These are phyloP conservation scores for Colletotrichum spaethianum DNA, from an alignment of 2,329 filamentous ascomycete species.

Conservation along the genomic window DNA sequence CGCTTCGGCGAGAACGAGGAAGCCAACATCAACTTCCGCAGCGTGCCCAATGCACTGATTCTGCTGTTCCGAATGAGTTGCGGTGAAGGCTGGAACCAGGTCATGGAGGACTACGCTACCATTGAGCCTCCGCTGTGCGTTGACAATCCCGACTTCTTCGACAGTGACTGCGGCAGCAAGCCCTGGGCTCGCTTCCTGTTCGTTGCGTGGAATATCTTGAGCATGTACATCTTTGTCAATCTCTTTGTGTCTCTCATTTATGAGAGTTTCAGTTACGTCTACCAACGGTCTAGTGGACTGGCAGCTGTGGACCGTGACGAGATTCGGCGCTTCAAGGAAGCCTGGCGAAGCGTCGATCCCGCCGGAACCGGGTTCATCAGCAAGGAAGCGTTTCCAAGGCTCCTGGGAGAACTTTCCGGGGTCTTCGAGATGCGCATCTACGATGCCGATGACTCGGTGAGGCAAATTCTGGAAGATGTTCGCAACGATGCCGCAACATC, in stretches of 20 bases:
- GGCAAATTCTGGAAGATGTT: slow-evolving; percentile 89
- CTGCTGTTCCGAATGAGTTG: slow-evolving; percentile 93
- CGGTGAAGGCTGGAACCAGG: slow-evolving; percentile 95
- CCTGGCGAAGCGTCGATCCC: slow-evolving; percentile 96
- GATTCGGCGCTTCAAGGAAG: slow-evolving; percentile 96
- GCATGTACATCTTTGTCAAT: slow-evolving; percentile 99
- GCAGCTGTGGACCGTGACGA: slow-evolving; percentile 93
- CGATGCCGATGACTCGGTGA: slow-evolving; percentile 88
- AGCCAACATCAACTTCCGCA: slow-evolving; percentile 91
- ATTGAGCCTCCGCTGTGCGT: slow-evolving; percentile 88
- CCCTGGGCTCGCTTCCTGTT: slow-evolving; percentile 92
- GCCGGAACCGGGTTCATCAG: slow-evolving; percentile 91
- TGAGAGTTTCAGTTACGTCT: slow-evolving; percentile 99
- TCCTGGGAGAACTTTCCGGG: slow-evolving; percentile 92
- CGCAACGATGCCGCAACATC: slow-evolving; percentile 61
- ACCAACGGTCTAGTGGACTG: slow-evolving; percentile 94
- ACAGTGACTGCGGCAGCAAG: slow-evolving; percentile 93
- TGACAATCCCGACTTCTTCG: slow-evolving; percentile 78
- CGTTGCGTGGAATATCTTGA: slow-evolving; percentile 98
- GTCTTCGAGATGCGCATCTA: slow-evolving; percentile 99
- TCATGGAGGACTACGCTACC: slow-evolving; percentile 95
- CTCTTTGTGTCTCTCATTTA: slow-evolving; percentile 99
- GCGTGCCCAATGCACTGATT: slow-evolving; percentile 93
- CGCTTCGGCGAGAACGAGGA: slow-evolving; percentile 82
- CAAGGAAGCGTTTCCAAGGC: slow-evolving; percentile 88